Base-by-base conservation (phyloP, 768 basidiomycete genomes). In the Boletus rubroflammeus region DNA sequence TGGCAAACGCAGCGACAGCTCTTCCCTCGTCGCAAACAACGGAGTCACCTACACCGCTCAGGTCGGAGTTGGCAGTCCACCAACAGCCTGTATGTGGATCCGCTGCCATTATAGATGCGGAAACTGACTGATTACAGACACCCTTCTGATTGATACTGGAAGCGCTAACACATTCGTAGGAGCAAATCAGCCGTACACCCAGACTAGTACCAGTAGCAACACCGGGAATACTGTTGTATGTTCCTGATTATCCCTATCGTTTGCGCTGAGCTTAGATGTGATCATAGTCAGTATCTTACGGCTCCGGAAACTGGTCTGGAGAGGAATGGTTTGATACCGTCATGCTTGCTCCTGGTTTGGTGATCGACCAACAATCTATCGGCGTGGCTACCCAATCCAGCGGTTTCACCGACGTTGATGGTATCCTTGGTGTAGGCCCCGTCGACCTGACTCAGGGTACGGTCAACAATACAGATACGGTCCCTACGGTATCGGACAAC, bases 401-500 rank as follows among this genome's bases (percentile, higher is more conserved):
- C 0, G 73, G 72, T 17, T 66, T 74, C 41, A 13, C 39, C 11
- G 62, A 54, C 1, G 57, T 74, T 23, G 73, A 77, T 47, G 77
- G 77, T 17, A 72, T 76, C 50, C 65, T 78, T 21, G 60, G 76
- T 66, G 40, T 61, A 10, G 68, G 75, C 8, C 76, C 76, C 17
- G 47, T 46, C 14, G 68, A 62, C 50, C 58, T 77, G 29, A 76
- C 74, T 1, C 3, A 40, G 0, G 70, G 62, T 41, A 64, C 60
- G 7, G 47, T 66, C 14, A 45, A 19, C 19, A 48, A 58, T 19
- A 45, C 46, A 19, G 3, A 23, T 3, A 19, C 14, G 3, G 59
- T 71, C 17, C 68, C 72, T 11, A 76, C 74, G 3, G 72, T 76
- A 17, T 57, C 54, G 15, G 70, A 74, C 62, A 74, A 70, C 51